phyloP scores from a whole-genome alignment of 208 protist species.

The Acanthamoeba castellanii region DNA sequence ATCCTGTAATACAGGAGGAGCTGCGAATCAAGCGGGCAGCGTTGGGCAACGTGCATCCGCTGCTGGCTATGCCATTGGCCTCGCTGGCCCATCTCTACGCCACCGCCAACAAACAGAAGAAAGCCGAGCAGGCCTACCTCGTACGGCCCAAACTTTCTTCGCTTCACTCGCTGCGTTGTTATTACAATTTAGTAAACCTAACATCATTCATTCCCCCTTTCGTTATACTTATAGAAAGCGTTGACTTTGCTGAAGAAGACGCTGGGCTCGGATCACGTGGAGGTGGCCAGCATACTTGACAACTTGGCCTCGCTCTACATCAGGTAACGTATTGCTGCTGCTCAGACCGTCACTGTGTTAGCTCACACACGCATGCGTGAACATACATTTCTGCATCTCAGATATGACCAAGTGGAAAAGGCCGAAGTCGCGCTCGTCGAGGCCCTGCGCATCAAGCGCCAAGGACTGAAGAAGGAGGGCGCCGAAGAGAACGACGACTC shows the following conservation, averaged over 20 bases:
- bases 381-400: background rate
- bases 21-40: slow-evolving; percentile 13
- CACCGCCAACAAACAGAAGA: slow-evolving; percentile 32
- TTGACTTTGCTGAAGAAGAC: slow-evolving; percentile 40
- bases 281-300: slow-evolving; percentile 20
- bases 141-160: background rate
- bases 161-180: background rate
- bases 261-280: background rate
- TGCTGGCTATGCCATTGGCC: slow-evolving; percentile 39
- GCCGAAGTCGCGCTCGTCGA: slow-evolving; percentile 37
- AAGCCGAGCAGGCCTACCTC: slow-evolving; percentile 34
- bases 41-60: slow-evolving; percentile 48
- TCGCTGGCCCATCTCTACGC: slow-evolving; percentile 40
- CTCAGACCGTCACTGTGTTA: too few relatives aligned
- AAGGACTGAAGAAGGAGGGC: background rate
- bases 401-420: slow-evolving; percentile 43
- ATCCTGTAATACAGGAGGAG: background rate
- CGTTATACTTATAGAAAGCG: background rate
- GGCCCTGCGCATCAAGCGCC: slow-evolving; percentile 21
- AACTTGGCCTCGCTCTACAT: slow-evolving; percentile 18
- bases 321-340: background rate
- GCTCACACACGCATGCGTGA: too few relatives aligned
- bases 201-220: background rate
- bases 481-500: slow-evolving; percentile 1
- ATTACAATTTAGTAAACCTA: background rate